A percentile compares a stretch with the other conserved stretches of the same genome.
phyloP scores from a whole-genome alignment of 1,139 yeast species.

The Debaryomyces fabryi region DNA sequence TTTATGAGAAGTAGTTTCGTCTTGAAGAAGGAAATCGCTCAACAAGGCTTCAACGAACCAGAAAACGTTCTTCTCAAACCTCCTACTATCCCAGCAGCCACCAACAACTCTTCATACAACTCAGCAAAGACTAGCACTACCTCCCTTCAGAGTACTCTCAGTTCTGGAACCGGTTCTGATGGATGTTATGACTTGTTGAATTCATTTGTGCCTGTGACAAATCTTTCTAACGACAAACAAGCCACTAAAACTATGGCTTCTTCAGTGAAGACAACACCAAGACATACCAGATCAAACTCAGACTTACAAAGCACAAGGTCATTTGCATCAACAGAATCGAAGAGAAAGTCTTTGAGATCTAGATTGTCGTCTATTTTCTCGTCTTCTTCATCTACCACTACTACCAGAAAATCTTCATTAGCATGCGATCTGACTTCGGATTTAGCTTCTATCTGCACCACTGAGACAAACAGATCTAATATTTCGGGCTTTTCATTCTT shows the following conservation, averaged over 20 bases:
- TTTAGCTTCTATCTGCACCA: slow-evolving; percentile 31
- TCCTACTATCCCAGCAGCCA: slow-evolving; percentile 32
- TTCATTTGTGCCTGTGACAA: slow-evolving; percentile 17
- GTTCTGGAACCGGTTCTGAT: slow-evolving; percentile 18
- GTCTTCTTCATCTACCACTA: slow-evolving; percentile 12
- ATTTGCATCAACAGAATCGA: slow-evolving; percentile 11
- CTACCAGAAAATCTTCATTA: slow-evolving; percentile 10
- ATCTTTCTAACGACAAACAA: slow-evolving; percentile 5
- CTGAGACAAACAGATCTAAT: slow-evolving; percentile 27
- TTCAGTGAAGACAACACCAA: slow-evolving; percentile 4
- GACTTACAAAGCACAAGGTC: slow-evolving; percentile 9
- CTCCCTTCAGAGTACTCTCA: slow-evolving; percentile 14
- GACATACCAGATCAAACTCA: slow-evolving; percentile 19
- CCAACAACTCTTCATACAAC: neutral
- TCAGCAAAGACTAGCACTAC: slow-evolving; percentile 7
- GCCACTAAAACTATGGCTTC: neutral
- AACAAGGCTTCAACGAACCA: slow-evolving; percentile 33
- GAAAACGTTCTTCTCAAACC: slow-evolving; percentile 35
- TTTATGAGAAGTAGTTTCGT: slow-evolving; percentile 46
- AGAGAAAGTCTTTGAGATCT: slow-evolving; percentile 30
- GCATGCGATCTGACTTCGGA: slow-evolving; percentile 22
- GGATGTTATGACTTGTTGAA: slow-evolving; percentile 24
- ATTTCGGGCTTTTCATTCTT: slow-evolving; percentile 43
- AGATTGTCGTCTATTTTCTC: slow-evolving; percentile 31
- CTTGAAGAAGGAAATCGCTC: slow-evolving; percentile 37